Base-by-base conservation (phyloP, 1,139 yeast species). In the Hyphopichia pseudoburtonii region DNA sequence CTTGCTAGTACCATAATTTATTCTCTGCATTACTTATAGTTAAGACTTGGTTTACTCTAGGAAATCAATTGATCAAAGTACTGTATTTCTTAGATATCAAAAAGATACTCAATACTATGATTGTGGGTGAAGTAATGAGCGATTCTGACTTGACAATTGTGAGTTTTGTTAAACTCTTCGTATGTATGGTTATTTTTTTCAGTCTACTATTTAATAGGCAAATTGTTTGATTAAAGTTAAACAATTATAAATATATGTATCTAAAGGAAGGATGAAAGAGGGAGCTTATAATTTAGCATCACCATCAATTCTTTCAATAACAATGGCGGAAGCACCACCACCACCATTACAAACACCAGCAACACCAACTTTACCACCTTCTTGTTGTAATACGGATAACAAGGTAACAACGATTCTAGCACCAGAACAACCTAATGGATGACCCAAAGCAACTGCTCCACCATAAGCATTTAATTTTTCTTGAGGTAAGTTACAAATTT, bases 291-390 rank as follows among this genome's bases (percentile, higher is more conserved):
- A 59, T 45, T 62, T 62, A 23, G 57, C 44, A 30, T 60, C 62
- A 34, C 48, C 48, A 30, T 62, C 67, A 31, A 62, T 32, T 45
- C 47, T 59, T 45, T 60, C 63, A 44, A 60, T 56, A 27, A 60
- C 57, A 45, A 60, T 50, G 10, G 64, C 48, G 25, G 95, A 84
- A 40, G 97, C 97, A 62, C 97, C 97, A 62, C 98, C 98, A 57
- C 98, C 98, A 73, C 98, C 97, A 66, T 92, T 92, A 76, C 97
- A 92, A 61, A 92, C 84, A 63, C 87, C 96, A 54, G 96, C 96
- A 50, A 80, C 88, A 62, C 98, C 98, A 51, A 82, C 66, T 71
- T 83, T 88, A 57, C 97, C 97, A 43, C 75, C 76, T 66, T 84
- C 92, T 69, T 89, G 96, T 30, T 67, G 52, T 59, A 92, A 77